phyloP scores from a whole-genome alignment of 2,329 filamentous ascomycete genomes.

The Cryphonectria carpinicola region DNA sequence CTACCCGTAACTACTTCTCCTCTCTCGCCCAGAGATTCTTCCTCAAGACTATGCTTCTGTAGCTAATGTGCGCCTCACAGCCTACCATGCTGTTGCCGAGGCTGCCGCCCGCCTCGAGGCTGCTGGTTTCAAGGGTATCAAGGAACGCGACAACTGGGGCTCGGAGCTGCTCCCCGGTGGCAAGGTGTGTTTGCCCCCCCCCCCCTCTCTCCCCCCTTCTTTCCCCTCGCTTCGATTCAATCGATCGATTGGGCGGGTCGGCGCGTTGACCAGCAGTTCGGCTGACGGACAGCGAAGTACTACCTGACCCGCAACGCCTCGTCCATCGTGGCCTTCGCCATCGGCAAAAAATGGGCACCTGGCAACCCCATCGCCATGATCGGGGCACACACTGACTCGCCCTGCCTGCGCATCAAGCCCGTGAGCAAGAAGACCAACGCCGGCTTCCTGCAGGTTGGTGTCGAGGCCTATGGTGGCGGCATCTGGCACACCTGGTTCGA shows the following conservation, averaged over 20 bases:
- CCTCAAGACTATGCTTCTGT: constrained; percentile 1
- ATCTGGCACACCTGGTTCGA: constrained; percentile 99
- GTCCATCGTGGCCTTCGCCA: constrained; percentile 89
- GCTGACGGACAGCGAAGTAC: constrained; percentile 54
- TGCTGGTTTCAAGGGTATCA: constrained; percentile 86
- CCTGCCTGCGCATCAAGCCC: constrained; percentile 89
- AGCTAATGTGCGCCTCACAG: constrained; percentile 48
- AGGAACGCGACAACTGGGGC: constrained; percentile 89
- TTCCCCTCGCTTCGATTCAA: neutral
- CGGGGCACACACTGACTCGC: constrained; percentile 94
- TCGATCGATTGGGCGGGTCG: neutral
- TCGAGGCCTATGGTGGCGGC: constrained; percentile 95
- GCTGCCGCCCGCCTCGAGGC: constrained; percentile 75
- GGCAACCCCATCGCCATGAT: constrained; percentile 93
- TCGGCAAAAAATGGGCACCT: constrained; percentile 87
- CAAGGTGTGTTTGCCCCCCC: constrained; percentile 48
- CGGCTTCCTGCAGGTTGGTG: constrained; percentile 91
- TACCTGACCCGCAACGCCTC: constrained; percentile 93
- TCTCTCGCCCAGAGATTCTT: too few relatives aligned
- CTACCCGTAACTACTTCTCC: constrained; percentile 29
- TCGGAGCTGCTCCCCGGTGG: constrained; percentile 79
- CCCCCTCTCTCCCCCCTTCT: neutral
- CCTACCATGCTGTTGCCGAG: constrained; percentile 90
- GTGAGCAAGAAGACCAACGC: constrained; percentile 85
- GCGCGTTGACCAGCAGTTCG: neutral